Evolutionary conservation across 2,329 filamentous ascomycete species (phyloP), one percentile per base, ranked within the genome.

Genomic region (Sclerotiophoma versabilis): DNA sequence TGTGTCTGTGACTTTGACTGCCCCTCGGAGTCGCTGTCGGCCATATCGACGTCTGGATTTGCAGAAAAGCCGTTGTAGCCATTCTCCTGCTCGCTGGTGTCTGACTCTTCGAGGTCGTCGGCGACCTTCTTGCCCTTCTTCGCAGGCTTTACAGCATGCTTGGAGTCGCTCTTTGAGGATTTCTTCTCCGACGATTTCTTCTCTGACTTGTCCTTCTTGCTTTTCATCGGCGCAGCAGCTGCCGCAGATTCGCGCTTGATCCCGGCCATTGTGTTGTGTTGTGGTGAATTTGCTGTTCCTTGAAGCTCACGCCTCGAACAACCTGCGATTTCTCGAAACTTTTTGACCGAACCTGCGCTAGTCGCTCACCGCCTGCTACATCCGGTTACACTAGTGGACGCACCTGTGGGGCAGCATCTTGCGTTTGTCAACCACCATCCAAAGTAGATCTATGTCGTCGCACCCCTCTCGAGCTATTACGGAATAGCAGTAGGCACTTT

Each of bases 131-230:
- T 72, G 36, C 63, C 63, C 53, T 64, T 62, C 57, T 74, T 72
- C 27, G 53, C 44, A 10, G 63, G 62, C 54, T 66, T 68, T 30
- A 64, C 60, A 25, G 56, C 63, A 49, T 69, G 60, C 44, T 69
- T 68, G 34, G 64, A 60, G 17, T 62, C 58, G 39, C 57, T 57
- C 57, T 73, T 75, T 19, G 63, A 62, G 5, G 64, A 47, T 8
- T 66, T 44, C 57, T 75, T 74, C 27, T 73, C 70, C 20, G 63
- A 62, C 5, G 64, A 47, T 8, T 66, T 44, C 57, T 75, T 74
- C 27, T 73, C 70, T 29, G 71, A 63, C 58, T 73, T 74, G 47
- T 63, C 64, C 49, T 77, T 79, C 60, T 80, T 81, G 54, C 56
- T 66, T 36, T 68, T 69, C 22, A 30, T 36, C 50, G 68, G 68